These are phyloP conservation scores for Epichloe sp. DNA, from an alignment of 2,329 filamentous ascomycete genomes.

Conservation along the genomic window DNA sequence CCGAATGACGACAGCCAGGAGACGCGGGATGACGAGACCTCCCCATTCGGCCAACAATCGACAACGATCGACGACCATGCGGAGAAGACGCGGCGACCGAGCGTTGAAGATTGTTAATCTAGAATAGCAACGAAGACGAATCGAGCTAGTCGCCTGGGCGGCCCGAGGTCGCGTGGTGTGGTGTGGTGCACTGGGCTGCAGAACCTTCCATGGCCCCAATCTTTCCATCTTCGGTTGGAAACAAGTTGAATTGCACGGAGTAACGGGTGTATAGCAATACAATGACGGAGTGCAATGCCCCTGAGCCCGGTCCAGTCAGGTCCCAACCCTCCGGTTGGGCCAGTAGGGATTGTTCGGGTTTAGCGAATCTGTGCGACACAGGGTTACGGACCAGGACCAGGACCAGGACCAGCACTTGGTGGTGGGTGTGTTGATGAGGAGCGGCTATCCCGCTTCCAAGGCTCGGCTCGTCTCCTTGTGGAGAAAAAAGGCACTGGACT, in stretches of 20 bases:
- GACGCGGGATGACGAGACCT: neutral
- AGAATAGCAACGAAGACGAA: no score
- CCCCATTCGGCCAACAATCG: neutral
- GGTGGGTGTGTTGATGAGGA: neutral
- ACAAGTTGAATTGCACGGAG: neutral
- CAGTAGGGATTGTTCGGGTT: neutral
- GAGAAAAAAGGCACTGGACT: neutral
- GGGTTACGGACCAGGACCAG: neutral
- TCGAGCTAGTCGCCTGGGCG: neutral
- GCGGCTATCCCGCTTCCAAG: neutral
- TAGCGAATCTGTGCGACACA: neutral
- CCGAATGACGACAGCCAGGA: neutral
- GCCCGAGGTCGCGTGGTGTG: neutral
- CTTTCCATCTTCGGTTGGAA: no score
- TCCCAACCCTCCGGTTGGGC: neutral
- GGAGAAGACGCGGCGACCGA: neutral
- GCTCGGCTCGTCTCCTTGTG: neutral
- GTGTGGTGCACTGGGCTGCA: no score
- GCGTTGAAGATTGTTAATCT: neutral
- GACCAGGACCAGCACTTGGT: neutral
- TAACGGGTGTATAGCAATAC: neutral
- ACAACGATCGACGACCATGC: neutral
- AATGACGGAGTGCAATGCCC: neutral
- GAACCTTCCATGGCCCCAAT: no score
- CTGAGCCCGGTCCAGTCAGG: conserved; percentile 1